phyloP scores from a whole-genome alignment of 495 filamentous ascomycete species.

The Daldinia decipiens region DNA sequence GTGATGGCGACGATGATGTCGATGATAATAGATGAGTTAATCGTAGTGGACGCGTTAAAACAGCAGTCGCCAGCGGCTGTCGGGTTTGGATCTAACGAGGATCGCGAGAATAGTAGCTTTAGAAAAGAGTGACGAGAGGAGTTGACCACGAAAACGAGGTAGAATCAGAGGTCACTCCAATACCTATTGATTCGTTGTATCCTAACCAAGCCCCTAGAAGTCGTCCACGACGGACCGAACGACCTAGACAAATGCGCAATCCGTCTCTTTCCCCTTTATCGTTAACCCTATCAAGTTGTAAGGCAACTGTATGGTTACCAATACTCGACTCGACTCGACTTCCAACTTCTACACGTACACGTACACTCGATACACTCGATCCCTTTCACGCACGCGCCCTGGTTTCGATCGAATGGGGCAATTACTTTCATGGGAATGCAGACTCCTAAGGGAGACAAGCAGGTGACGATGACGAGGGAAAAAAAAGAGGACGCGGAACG shows the following conservation, averaged over 20 bases:
- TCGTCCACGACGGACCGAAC: slow-evolving; percentile 29
- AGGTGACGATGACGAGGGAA: not conserved
- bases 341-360: not conserved
- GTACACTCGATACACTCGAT: slow-evolving; percentile 1
- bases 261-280: slow-evolving; percentile 4
- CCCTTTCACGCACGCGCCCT: slow-evolving; percentile 34
- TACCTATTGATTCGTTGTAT: slow-evolving; percentile 8
- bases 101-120: slow-evolving; percentile 18
- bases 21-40: not conserved
- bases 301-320: not conserved
- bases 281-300: slow-evolving; percentile 10
- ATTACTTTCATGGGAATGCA: slow-evolving; percentile 25
- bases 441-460: slow-evolving; percentile 27
- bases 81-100: slow-evolving; percentile 15
- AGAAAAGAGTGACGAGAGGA: slow-evolving; percentile 27
- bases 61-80: slow-evolving; percentile 41
- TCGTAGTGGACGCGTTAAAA: slow-evolving; percentile 13
- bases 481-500: slow-evolving; percentile 12
- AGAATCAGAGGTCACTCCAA: slow-evolving; percentile 30
- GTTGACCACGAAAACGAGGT: slow-evolving; percentile 20
- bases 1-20: slow-evolving; percentile 1
- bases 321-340: slow-evolving; percentile 1
- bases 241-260: slow-evolving; percentile 12
- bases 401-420: slow-evolving; percentile 22
- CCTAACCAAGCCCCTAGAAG: slow-evolving; percentile 21